A percentile compares a stretch with the other conserved stretches of the same genome.
Conservation (phyloP, 768 basidiomycete genomes). For the Boletus reticulatus region DNA sequence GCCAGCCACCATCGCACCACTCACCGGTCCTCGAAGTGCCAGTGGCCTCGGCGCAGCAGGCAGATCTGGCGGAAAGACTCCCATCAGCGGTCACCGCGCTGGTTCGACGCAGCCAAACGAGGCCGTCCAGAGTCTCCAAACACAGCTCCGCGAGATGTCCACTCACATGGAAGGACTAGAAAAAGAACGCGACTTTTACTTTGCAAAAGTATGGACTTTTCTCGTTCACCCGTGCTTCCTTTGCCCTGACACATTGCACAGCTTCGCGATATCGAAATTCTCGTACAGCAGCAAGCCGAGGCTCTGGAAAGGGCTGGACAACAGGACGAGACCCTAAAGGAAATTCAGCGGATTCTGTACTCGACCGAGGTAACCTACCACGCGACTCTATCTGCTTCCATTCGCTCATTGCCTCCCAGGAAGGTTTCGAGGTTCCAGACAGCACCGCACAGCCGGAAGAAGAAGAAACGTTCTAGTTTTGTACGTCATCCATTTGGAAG, state of each 20-base stretch:
- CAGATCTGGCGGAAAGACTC: conserved; percentile 70
- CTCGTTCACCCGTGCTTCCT: conserved; percentile 1
- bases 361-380: conserved; percentile 80
- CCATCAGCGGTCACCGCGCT: conserved; percentile 64
- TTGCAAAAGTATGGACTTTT: conserved; percentile 70
- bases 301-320: conserved; percentile 52
- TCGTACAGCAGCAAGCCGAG: conserved; percentile 81
- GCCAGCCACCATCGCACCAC: conserved; percentile 75
- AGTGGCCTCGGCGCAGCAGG: conserved; percentile 36
- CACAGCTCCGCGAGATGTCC: conserved; percentile 80
- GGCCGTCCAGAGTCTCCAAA: conserved; percentile 62
- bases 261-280: conserved; percentile 95
- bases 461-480: conserved; percentile 70
- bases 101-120: conserved; percentile 68
- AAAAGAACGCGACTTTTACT: conserved; percentile 98
- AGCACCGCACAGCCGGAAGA: conserved; percentile 55
- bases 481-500: conserved; percentile 14
- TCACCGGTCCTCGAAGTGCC: conserved; percentile 42
- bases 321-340: conserved; percentile 59
- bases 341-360: conserved; percentile 92
- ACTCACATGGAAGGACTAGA: conserved; percentile 85
- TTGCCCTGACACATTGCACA: conserved; percentile 30
- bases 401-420: conserved; percentile 45
- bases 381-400: background rate
- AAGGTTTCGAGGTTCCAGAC: conserved; percentile 92